Base-by-base conservation (phyloP, 179 eudicot species). In the Beta corolliflora region DNA sequence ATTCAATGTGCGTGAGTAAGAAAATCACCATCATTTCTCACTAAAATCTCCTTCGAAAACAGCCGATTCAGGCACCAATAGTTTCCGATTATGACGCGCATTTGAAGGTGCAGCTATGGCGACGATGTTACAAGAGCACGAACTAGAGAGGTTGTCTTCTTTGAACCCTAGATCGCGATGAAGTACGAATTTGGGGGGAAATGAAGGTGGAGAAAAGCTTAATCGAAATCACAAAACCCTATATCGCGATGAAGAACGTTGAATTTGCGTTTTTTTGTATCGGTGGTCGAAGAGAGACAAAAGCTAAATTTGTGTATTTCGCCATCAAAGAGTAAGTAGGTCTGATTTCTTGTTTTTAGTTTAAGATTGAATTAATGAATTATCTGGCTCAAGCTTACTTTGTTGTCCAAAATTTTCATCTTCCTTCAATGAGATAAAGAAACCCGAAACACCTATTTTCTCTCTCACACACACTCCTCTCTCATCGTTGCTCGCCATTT, bases 121-220 rank as follows among this genome's bases (percentile, higher is more conserved):
- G 9, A 70, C 81, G 41, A 86, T 19, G 14, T 79, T 78, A 67
- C 74, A 69, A 19, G 70, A 79, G 89, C 68, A 84, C 65, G 84
- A 7, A 84, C 88, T 55, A 80, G 92, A 87, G 44, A 93, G 93
- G 68, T 95, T 91, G 0, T 93, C 95, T 0, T 92, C 93, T 53
- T 89, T 91, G 86, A 77, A 84, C 69, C 78, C 81, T 80, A 80
- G 63, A 10, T 15, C 18, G 0, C 36, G 9, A 41, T 18, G 59
- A 45, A 67, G 41, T 8, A 18, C 21, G 46, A 50, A 72, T 45
- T 41, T 45, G 19, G 71, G 45, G 65, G 69, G 21, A 36, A 50
- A 5, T 21, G 58, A 36, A 46, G 58, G 19, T 13, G 1, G 31
- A 7, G 9, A 7, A 48, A 13, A 14, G 11, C 8, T 8, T 9